These are phyloP conservation scores for Botryosphaeria dothidea DNA, from an alignment of 2,329 filamentous ascomycete species.

Conservation along the genomic window DNA sequence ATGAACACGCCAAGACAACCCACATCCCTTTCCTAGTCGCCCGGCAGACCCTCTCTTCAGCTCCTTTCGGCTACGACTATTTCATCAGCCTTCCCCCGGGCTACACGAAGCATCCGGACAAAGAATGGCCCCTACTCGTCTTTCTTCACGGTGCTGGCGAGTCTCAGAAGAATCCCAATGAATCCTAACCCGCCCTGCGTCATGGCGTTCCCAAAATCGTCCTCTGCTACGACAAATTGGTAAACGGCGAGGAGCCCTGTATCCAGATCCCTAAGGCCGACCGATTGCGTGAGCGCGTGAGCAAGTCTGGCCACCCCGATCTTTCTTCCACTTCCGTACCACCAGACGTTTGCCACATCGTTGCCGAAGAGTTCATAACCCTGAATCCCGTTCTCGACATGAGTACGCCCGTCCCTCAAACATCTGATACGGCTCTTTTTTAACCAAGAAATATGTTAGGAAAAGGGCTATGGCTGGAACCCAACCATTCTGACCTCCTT, in stretches of 20 bases:
- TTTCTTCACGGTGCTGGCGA: conserved; percentile 22
- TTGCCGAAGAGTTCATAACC: conserved; percentile 21
- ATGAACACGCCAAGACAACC: conserved; percentile 17
- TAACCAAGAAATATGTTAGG: background rate
- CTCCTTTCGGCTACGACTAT: conserved; percentile 20
- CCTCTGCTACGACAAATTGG: conserved; percentile 21
- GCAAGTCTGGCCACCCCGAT: background rate
- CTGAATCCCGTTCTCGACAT: conserved; percentile 9
- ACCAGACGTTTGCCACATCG: conserved; percentile 8
- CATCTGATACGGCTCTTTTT: background rate
- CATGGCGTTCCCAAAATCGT: conserved; percentile 22
- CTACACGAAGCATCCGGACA: conserved; percentile 1
- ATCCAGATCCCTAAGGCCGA: conserved; percentile 18
- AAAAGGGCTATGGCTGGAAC: conserved; percentile 24
- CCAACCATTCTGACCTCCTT: conserved; percentile 13
- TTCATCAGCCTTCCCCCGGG: conserved; percentile 19
- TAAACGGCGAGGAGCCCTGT: background rate
- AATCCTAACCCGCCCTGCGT: conserved; percentile 19
- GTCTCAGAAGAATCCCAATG: conserved; percentile 15
- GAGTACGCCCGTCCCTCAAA: background rate
- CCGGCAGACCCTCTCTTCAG: conserved; percentile 11
- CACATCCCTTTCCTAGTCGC: conserved; percentile 19
- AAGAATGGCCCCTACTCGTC: conserved; percentile 18
- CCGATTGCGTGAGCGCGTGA: conserved; percentile 3
- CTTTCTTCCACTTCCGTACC: conserved; percentile 6